phyloP scores from a whole-genome alignment of 2,329 filamentous ascomycete genomes.

The Cytospora paraplurivora region DNA sequence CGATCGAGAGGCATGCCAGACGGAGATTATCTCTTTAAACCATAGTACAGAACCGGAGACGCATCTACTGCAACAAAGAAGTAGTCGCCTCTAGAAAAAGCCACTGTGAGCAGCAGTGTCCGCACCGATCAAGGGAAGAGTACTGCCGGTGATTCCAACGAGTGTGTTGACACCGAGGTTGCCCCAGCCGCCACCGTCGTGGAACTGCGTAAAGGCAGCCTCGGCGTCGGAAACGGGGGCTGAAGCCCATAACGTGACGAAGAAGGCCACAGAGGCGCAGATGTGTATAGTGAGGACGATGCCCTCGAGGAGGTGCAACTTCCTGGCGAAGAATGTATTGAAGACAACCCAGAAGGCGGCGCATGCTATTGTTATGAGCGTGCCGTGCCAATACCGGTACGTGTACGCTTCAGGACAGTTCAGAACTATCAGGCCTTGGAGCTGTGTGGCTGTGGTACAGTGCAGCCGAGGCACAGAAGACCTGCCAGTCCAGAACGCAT shows the following conservation, averaged over 20 bases:
- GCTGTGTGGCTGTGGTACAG: slow-evolving; percentile 47
- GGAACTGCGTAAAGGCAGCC: slow-evolving; percentile 37
- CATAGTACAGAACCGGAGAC: background rate
- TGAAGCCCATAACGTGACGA: slow-evolving; percentile 43
- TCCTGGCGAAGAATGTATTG: slow-evolving; percentile 41
- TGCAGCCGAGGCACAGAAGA: slow-evolving; percentile 42
- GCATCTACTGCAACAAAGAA: background rate
- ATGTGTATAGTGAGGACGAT: slow-evolving; percentile 48
- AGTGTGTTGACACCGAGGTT: slow-evolving; percentile 40
- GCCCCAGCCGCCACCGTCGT: slow-evolving; percentile 38
- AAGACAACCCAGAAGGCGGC: slow-evolving; percentile 45
- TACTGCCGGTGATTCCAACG: slow-evolving; percentile 43
- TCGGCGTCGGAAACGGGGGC: slow-evolving; percentile 34
- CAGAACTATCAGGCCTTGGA: slow-evolving; percentile 46
- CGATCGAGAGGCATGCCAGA: background rate
- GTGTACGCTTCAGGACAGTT: slow-evolving; percentile 39
- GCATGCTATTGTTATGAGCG: slow-evolving; percentile 46
- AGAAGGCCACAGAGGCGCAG: slow-evolving; percentile 45
- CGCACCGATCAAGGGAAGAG: slow-evolving; percentile 39
- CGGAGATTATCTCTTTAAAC: background rate
- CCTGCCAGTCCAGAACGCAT: slow-evolving; percentile 49
- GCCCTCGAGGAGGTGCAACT: slow-evolving; percentile 46
- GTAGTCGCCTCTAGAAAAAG: background rate
- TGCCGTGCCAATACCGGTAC: slow-evolving; percentile 45
- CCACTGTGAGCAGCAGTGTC: slow-evolving; percentile 36